A percentile compares a stretch with the other conserved stretches of the same genome.
These are phyloP conservation scores for Nitzschia inconspicua DNA, from an alignment of 108 stramenopile genomes.

Conservation along the genomic window DNA sequence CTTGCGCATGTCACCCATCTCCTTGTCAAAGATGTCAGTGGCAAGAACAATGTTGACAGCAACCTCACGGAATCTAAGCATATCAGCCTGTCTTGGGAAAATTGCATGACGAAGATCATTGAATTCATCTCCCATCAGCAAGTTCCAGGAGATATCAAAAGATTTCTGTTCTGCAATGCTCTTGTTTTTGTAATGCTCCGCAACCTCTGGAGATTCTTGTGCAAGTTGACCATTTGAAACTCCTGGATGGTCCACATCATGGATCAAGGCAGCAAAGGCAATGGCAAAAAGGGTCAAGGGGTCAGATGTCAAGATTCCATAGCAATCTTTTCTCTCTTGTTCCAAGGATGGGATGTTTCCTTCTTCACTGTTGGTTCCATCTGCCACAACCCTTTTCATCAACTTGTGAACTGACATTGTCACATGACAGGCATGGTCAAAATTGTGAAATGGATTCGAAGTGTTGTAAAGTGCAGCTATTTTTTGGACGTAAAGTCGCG, in stretches of 20 bases:
- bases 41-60: constrained; percentile 23
- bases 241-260: constrained; percentile 19
- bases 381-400: constrained; percentile 10
- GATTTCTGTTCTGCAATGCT: constrained; percentile 50
- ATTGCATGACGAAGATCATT: constrained; percentile 2
- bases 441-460: constrained; percentile 56
- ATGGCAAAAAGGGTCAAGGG: constrained; percentile 13
- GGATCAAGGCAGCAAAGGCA: constrained; percentile 11
- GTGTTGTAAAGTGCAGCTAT: constrained; percentile 32
- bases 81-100: background rate
- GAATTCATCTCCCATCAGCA: constrained; percentile 15
- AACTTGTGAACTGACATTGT: constrained; percentile 37
- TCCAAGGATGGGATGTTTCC: too few relatives aligned
- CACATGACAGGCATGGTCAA: constrained; percentile 63
- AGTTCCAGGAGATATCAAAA: constrained; percentile 13
- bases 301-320: constrained; percentile 24
- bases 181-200: constrained; percentile 52
- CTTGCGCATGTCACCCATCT: constrained; percentile 19
- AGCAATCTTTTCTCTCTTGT: constrained; percentile 11
- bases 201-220: constrained; percentile 27
- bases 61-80: constrained; percentile 10
- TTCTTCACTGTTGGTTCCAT: background rate
- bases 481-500: constrained; percentile 11
- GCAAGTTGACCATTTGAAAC: constrained; percentile 30
- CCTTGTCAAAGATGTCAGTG: constrained; percentile 38